phyloP scores from a whole-genome alignment of 495 filamentous ascomycete genomes.

The Trichocladium antarcticum region DNA sequence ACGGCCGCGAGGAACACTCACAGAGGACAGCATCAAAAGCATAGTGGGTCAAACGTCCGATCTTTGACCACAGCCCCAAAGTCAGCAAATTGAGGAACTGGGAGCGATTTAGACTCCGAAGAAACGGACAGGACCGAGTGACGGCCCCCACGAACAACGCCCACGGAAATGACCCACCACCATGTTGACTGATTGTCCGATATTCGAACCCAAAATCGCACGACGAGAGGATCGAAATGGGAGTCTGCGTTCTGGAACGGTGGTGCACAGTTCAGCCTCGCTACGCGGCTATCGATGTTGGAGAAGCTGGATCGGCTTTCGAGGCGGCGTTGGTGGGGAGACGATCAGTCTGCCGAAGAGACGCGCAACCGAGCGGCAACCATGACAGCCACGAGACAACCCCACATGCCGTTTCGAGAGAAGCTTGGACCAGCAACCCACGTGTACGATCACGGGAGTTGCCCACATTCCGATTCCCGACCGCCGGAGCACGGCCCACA shows the following conservation, averaged over 20 bases:
- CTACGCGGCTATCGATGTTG: background rate
- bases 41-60: conserved; percentile 87
- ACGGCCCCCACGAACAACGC: background rate
- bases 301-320: background rate
- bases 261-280: background rate
- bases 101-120: conserved; percentile 27
- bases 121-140: conserved; percentile 8
- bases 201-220: background rate
- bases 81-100: conserved; percentile 53
- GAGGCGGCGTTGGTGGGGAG: background rate
- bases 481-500: conserved; percentile 1
- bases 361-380: conserved; percentile 1
- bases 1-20: conserved; percentile 34
- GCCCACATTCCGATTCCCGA: background rate
- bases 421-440: conserved; percentile 5
- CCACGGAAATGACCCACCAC: conserved; percentile 30
- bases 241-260: background rate
- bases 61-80: conserved; percentile 55
- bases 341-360: too few species aligned
- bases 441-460: conserved; percentile 7
- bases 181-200: conserved; percentile 26
- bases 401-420: background rate
- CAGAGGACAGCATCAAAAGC: conserved; percentile 91
- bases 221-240: background rate
- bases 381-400: background rate